Base-by-base conservation (phyloP, 2,329 filamentous ascomycete genomes). In the Penicillium verrucosum region DNA sequence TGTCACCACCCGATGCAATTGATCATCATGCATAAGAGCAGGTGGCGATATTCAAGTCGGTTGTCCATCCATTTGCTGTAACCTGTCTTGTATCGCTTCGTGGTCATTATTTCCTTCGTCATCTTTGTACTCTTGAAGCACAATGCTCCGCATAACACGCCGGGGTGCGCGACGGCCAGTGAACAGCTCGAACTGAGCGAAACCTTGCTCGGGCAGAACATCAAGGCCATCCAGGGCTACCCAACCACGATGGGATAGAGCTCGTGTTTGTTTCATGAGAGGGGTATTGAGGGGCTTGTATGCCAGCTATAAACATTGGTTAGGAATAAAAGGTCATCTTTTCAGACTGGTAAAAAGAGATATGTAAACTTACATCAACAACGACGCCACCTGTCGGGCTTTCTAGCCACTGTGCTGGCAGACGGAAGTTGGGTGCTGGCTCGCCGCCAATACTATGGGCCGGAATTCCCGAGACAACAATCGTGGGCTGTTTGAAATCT, bases 11-110 rank as follows among this genome's bases (percentile, higher is more conserved):
- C 14, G n/a, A 6, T 11, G 12, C 21, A 16, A 9, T 30, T 50
- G 11, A 32, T 32, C 23, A 30, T 42, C n/a, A 50, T 42, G 16
- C 12, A 2, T 30, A 5, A 11, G 25, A 40, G 1, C 85, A 89
- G 38, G 87, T 87, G 61, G 87, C 87, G 18, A 27, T 21, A 23
- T 29, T 71, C 63, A 73, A 16, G 63, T 66, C 7, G 69, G 66
- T 43, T 72, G 69, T 10, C 70, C 71, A 44, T 71, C 68, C 34
- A 73, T 54, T 51, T 68, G 68, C 45, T 70, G 66, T 23, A 73
- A 54, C 32, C 71, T 56, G 12, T 65, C 65, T 34, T 64, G 67
- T 32, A 73, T 71, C 12, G 66, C 61, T 40, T 61, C 62, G 29
- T 63, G 65, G 30, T 70, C 69, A 38, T 72, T 66, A 45, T 70